These are phyloP conservation scores for Vairimorpha apis DNA, from an alignment of 371 early-diverging fungal species.

Conservation along the genomic window DNA sequence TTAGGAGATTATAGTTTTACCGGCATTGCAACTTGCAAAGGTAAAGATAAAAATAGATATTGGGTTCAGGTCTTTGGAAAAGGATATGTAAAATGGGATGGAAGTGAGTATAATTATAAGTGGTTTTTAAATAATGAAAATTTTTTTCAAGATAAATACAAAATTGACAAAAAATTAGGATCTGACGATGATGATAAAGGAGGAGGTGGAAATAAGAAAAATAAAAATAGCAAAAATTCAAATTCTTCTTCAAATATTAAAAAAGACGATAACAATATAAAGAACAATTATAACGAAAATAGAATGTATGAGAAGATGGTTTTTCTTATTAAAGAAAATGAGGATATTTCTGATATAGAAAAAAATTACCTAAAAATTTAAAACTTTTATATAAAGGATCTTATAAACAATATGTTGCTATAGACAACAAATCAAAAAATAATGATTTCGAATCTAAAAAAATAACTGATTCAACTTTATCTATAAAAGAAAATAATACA, in stretches of 20 bases:
- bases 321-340: constrained; percentile 1
- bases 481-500: no score
- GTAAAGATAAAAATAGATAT: constrained; percentile 49
- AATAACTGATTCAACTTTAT: background rate
- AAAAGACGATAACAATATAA: background rate
- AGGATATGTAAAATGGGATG: constrained; percentile 22
- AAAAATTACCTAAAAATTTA: background rate
- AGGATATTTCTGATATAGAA: constrained; percentile 1
- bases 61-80: constrained; percentile 63
- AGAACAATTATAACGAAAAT: background rate
- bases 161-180: background rate
- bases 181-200: background rate
- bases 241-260: background rate
- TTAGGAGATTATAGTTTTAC: constrained; percentile 58
- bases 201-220: background rate
- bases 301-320: background rate
- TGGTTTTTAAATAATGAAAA: background rate
- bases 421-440: background rate
- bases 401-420: constrained; percentile 6
- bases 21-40: constrained; percentile 57
- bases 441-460: background rate
- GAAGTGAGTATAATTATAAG: background rate
- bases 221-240: background rate
- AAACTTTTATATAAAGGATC: background rate
- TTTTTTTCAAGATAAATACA: background rate